Evolutionary conservation across 2,329 filamentous ascomycete genomes (phyloP), one percentile per base, ranked within the genome.

Genomic region (Xylariaceae sp.): DNA sequence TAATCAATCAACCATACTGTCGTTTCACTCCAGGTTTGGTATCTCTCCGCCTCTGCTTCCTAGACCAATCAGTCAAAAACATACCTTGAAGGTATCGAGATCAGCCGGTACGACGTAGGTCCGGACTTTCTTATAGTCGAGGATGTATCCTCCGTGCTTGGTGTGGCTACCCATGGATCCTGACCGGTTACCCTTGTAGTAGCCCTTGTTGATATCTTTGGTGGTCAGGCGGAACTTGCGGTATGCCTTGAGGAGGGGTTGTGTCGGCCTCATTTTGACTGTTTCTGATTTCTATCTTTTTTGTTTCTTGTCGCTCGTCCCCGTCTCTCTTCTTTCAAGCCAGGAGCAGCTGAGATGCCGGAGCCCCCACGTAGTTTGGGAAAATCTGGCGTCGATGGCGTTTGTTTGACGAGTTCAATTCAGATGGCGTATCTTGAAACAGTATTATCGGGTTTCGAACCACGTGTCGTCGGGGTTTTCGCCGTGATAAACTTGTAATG

Each of bases 181-280:
- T 1, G 89, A 85, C 37, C 91, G 79, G 60, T 86, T 96, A 64
- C 93, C 93, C 77, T 97, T 97, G 82, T 98, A 98, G 80, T 85
- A 98, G 57, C 91, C 92, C 64, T 89, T 88, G 66, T 86, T 87
- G 65, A 92, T 85, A 69, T 93, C 85, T 72, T 98, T 98, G 56
- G 92, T 95, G 11, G 88, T 96, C 62, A 98, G 80, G 42, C 79
- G 77, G 48, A 91, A 74, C 63, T 92, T 89, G 68, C 83, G 80
- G 61, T 89, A 79, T 47, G 80, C 78, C 64, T 82, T 72, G 58
- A 78, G 76, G 60, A 95, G 82, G 53, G 72, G 66, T 60, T 79
- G 74, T 14, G 86, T 87, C 45, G 86, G 79, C 65, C 80, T 77
- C 82, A 87, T 88, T 51, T 64, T 71, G 56, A 40, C 22, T 40